Evolutionary conservation across 2,329 filamentous ascomycete species (phyloP), one percentile per base, ranked within the genome.

Genomic region (Botryotinia convoluta): DNA sequence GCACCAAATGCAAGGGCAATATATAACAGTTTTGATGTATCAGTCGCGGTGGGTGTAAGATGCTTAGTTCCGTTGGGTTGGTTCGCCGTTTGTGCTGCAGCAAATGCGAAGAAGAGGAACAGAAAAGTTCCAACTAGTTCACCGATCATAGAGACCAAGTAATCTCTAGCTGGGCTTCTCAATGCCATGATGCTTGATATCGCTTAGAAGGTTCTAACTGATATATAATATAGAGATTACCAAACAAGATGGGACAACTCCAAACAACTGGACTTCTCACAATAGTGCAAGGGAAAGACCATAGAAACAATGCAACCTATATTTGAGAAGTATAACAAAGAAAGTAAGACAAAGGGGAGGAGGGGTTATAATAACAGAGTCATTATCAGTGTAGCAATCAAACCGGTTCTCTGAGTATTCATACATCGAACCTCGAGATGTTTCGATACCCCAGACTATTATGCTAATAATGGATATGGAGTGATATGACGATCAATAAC

Each of bases 61-160:
- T 65, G 45, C 18, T 37, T 63, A 35, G 48, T 73, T 26, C 72
- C 54, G 18, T 74, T 63, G 48, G 62, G 45, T 32, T 69, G 72
- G 22, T 77, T 76, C 7, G 79, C 54, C 64, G 76, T 71, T 65
- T 78, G 72, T 67, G 79, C 63, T 63, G 78, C 73, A 14, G 59
- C 73, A 29, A 73, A 76, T 42, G 79, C 26, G 77, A 81, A 75
- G 74, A 78, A 74, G 69, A 79, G 74, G 70, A 79, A 80, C 72
- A 82, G 74, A 67, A 85, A 84, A 0, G 86, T 88, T 35, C 86
- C 86, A 22, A 85, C 81, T 51, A 87, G 86, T 77, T 87, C 86
- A 44, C 84, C 84, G 12, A 84, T 71, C 59, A 83, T 81, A 35
- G 84, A 85, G 69, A 86, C 81, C 68, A 83, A 69, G 73, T 86